Evolutionary conservation across 2,329 filamentous ascomycete species (phyloP).

Genomic region (Trichoderma sp.): DNA sequence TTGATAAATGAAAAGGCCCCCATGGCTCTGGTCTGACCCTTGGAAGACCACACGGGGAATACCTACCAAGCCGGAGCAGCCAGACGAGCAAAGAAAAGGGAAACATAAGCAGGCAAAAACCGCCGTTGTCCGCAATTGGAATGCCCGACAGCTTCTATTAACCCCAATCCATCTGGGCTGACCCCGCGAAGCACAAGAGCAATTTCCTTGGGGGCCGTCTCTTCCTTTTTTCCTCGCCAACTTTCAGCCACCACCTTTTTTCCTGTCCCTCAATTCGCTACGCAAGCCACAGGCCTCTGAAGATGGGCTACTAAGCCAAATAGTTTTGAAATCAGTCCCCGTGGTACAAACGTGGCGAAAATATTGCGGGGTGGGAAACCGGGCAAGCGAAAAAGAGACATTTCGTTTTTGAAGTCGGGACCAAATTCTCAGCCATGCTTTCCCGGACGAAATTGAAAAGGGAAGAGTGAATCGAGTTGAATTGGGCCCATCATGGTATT

Average conservation of each 20-base stretch:
- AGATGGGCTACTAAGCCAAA: conserved; percentile 9
- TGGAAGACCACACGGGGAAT: not conserved
- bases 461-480: not conserved
- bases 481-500: not conserved
- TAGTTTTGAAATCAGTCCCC: not conserved
- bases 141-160: not conserved
- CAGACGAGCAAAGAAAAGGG: not conserved
- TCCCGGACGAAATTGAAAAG: not conserved
- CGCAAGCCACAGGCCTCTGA: conserved; percentile 6
- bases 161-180: not conserved
- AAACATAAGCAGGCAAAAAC: not conserved
- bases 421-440: not conserved
- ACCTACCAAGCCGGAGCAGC: not conserved
- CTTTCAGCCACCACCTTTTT: conserved; percentile 7
- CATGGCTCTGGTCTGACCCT: not conserved
- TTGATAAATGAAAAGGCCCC: conserved; percentile 2
- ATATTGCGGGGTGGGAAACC: conserved; percentile 12
- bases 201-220: not conserved
- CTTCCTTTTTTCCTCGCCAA: not conserved
- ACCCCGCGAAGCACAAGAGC: conserved; percentile 8
- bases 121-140: conserved; percentile 2
- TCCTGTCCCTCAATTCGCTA: not conserved
- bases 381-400: not conserved
- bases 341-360: conserved; percentile 1
- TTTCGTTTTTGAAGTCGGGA: not conserved